phyloP scores from a whole-genome alignment of 78 protist genomes.

The Goniomonas avonlea region DNA sequence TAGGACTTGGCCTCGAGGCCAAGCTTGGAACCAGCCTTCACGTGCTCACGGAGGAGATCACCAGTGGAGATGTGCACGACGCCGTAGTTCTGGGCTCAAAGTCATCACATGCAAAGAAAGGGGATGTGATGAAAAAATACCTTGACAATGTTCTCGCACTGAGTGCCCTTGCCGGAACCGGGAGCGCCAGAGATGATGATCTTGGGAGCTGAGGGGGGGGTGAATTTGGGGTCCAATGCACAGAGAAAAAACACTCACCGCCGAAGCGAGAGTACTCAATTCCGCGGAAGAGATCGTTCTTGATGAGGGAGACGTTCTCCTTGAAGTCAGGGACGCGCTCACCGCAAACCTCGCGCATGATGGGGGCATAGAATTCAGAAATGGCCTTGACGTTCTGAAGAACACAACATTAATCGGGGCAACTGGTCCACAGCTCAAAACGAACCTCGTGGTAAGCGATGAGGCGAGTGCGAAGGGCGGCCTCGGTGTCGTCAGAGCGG shows the following conservation, averaged over 20 bases:
- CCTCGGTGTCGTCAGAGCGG: constrained; percentile 45
- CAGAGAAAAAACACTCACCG: too few relatives aligned
- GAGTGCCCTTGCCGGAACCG: constrained; percentile 67
- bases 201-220: too few relatives aligned
- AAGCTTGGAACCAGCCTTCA: neutral
- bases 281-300: too few relatives aligned
- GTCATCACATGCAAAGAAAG: too few relatives aligned
- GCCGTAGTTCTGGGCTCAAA: constrained; percentile 27
- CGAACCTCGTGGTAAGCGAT: constrained; percentile 41
- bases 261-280: too few relatives aligned
- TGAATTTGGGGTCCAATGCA: too few relatives aligned
- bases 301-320: too few relatives aligned
- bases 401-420: too few relatives aligned
- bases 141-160: constrained; percentile 29
- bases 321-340: too few relatives aligned
- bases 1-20: constrained; percentile 30
- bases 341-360: too few relatives aligned
- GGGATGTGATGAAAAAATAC: too few relatives aligned
- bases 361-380: neutral
- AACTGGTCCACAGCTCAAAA: too few relatives aligned
- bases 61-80: constrained; percentile 57
- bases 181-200: constrained; percentile 57
- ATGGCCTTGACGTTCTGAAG: neutral
- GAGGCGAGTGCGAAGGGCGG: constrained; percentile 24
- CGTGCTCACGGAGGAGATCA: constrained; percentile 49